Conservation (phyloP, 768 basidiomycete genomes). For the Mycena haematopus region DNA sequence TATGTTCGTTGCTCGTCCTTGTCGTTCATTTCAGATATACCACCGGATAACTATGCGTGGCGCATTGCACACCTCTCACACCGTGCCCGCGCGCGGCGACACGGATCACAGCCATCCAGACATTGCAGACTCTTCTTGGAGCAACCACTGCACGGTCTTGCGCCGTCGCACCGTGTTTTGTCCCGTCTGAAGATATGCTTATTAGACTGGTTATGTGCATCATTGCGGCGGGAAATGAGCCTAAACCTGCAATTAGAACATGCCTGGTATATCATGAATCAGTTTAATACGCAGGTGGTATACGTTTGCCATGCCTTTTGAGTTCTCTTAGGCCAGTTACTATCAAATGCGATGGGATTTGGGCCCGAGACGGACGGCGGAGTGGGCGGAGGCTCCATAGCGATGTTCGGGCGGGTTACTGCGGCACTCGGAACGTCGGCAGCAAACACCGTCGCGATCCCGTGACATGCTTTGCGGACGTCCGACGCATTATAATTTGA, state of each 20-base stretch:
- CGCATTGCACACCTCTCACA: conserved; percentile 43
- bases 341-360: neutral
- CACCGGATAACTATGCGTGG: neutral
- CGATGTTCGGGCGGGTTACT: neutral
- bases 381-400: conserved; percentile 12
- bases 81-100: conserved; percentile 61
- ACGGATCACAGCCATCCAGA: conserved; percentile 66
- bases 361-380: conserved; percentile 4
- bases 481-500: no score
- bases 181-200: conserved; percentile 53
- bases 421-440: neutral
- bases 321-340: conserved; percentile 46
- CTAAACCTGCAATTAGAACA: conserved; percentile 63
- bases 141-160: conserved; percentile 66
- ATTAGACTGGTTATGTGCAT: conserved; percentile 20
- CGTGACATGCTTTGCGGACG: no score
- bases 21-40: neutral
- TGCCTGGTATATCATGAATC: conserved; percentile 43
- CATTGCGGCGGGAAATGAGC: neutral
- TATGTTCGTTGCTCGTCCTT: conserved; percentile 41
- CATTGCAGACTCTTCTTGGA: conserved; percentile 65
- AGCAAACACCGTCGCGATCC: conserved; percentile 9
- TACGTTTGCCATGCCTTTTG: conserved; percentile 48
- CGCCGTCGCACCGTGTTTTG: conserved; percentile 66
- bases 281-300: conserved; percentile 14